Evolutionary conservation across 2,329 filamentous ascomycete genomes (phyloP).

Genomic region (Fusarium miscanthi): DNA sequence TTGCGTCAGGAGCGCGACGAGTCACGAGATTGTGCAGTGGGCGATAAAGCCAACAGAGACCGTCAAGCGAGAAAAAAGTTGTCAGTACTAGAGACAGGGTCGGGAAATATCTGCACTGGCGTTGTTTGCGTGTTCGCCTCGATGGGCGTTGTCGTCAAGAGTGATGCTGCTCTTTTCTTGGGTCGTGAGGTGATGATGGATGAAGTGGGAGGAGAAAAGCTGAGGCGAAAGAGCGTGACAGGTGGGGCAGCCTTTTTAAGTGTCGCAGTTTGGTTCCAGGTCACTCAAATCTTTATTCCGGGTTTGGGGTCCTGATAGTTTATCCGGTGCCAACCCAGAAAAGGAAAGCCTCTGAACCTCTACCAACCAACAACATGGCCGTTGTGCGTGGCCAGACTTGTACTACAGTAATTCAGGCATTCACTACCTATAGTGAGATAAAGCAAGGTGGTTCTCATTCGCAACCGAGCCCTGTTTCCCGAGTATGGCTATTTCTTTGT

Average conservation of each 20-base stretch:
- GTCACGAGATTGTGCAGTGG: slow-evolving; percentile 42
- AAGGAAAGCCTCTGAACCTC: slow-evolving; percentile 6
- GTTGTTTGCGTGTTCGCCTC: slow-evolving; percentile 17
- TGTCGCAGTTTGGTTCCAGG: slow-evolving; percentile 19
- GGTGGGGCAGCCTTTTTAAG: slow-evolving; percentile 40
- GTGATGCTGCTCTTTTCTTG: slow-evolving; percentile 20
- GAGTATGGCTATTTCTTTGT: background rate
- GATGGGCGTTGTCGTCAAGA: slow-evolving; percentile 30
- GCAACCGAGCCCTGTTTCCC: background rate
- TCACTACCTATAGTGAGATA: background rate
- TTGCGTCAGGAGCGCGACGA: slow-evolving; percentile 43
- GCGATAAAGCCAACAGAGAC: slow-evolving; percentile 18
- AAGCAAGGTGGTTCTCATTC: background rate
- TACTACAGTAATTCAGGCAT: background rate
- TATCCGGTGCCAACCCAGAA: slow-evolving; percentile 19
- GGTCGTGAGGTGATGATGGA: slow-evolving; percentile 36
- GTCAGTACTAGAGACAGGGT: slow-evolving; percentile 31
- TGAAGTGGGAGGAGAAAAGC: slow-evolving; percentile 25
- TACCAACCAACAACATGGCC: background rate
- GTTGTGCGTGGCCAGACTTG: background rate
- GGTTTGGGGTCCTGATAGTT: slow-evolving; percentile 2
- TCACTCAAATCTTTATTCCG: slow-evolving; percentile 1
- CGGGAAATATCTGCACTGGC: slow-evolving; percentile 22
- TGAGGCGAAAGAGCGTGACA: slow-evolving; percentile 25
- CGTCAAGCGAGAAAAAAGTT: slow-evolving; percentile 21